These are phyloP conservation scores for Candida methanosorbosa DNA, from an alignment of 805 yeast genomes.

Conservation along the genomic window DNA sequence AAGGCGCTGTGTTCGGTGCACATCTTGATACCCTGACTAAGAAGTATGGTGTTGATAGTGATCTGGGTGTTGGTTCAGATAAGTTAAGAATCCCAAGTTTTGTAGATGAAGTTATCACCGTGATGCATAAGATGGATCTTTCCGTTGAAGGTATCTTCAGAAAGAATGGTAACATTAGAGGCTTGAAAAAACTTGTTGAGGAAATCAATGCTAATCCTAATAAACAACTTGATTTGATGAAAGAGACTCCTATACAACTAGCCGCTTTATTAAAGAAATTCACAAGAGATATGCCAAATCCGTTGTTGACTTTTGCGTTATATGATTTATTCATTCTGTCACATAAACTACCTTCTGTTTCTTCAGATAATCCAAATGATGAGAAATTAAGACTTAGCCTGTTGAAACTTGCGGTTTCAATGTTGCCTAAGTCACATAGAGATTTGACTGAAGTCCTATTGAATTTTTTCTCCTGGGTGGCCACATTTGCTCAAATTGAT, in stretches of 20 bases:
- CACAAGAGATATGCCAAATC: conserved; percentile 87
- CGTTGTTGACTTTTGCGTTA: conserved; percentile 67
- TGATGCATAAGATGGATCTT: conserved; percentile 85
- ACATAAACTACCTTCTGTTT: conserved; percentile 31
- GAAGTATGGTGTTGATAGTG: conserved; percentile 73
- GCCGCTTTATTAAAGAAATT: conserved; percentile 91
- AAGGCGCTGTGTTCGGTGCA: conserved; percentile 57
- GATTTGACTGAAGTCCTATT: conserved; percentile 81
- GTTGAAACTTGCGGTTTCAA: conserved; percentile 56
- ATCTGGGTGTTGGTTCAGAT: conserved; percentile 75
- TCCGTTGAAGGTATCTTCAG: conserved; percentile 95
- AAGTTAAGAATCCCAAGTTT: conserved; percentile 76
- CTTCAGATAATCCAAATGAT: conserved; percentile 21
- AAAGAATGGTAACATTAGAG: conserved; percentile 88
- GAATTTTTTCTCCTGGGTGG: conserved; percentile 87
- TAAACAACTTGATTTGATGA: conserved; percentile 56
- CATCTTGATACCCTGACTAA: conserved; percentile 61
- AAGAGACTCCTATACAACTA: conserved; percentile 80
- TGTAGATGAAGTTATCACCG: conserved; percentile 76
- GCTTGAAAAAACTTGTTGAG: conserved; percentile 64
- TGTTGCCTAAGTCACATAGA: conserved; percentile 75
- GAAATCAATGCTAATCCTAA: conserved; percentile 68
- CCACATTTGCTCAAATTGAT: conserved; percentile 89
- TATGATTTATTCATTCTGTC: conserved; percentile 74
- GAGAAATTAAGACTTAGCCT: conserved; percentile 39